Conservation (phyloP, 2,329 filamentous ascomycete genomes). For the Daldinia sp. region DNA sequence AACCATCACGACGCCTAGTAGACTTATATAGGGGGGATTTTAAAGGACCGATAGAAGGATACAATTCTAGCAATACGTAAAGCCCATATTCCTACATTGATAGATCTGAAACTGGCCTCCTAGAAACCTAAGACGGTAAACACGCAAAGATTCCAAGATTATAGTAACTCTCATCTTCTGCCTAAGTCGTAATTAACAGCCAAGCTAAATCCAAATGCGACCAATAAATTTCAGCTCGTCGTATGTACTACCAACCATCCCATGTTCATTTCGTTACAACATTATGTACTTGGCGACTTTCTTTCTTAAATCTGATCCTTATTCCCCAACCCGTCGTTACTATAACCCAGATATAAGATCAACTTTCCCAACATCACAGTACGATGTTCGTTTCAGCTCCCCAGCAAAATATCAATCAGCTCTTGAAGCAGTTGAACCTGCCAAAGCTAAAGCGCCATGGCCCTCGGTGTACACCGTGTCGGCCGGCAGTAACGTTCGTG, state of each 20-base stretch:
- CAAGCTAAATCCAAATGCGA: not conserved
- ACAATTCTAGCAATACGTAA: too few species aligned
- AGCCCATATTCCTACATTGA: too few species aligned
- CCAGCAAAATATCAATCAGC: not conserved
- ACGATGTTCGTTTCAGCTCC: not conserved
- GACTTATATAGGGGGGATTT: too few species aligned
- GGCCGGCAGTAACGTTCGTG: slow-evolving; percentile 57
- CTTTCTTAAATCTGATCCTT: not conserved
- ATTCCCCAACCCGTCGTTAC: too few species aligned
- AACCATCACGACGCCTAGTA: too few species aligned
- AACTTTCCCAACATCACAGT: not conserved
- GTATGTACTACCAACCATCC: not conserved
- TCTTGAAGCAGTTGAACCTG: slow-evolving; percentile 61
- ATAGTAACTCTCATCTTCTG: not conserved
- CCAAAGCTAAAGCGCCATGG: slow-evolving; percentile 61
- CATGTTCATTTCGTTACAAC: not conserved
- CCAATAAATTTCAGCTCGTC: not conserved
- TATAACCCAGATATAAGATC: not conserved
- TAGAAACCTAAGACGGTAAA: not conserved
- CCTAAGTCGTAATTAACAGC: too few species aligned
- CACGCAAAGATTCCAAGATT: not conserved
- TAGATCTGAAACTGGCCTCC: too few species aligned
- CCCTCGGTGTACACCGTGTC: slow-evolving; percentile 57
- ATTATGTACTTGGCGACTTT: not conserved
- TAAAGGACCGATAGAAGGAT: too few species aligned